Percentiles rank a stretch among this genome's conserved stretches.
Evolutionary conservation across 345 rosid genomes (phyloP).

Genomic region (Garcia nutans): DNA sequence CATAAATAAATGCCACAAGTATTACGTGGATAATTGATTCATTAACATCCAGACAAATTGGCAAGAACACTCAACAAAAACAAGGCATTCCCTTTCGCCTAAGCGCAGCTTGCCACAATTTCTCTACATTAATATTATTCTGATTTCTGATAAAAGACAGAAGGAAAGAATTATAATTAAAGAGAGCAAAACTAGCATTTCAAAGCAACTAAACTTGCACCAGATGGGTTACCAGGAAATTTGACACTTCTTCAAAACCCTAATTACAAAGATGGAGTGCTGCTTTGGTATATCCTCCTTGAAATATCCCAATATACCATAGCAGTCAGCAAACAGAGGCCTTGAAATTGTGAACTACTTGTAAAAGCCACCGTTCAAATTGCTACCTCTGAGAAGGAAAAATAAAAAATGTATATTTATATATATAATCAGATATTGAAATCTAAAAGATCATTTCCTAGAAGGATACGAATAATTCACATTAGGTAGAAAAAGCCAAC

Average conservation of each 20-base stretch:
- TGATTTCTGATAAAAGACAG: constrained; percentile 27
- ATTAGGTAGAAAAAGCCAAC: background rate
- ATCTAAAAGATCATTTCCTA: background rate
- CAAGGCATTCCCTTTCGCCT: constrained; percentile 27
- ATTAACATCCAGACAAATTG: constrained; percentile 10
- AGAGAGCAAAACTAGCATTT: constrained; percentile 36
- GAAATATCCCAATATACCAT: constrained; percentile 25
- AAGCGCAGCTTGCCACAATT: constrained; percentile 22
- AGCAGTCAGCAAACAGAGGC: constrained; percentile 24
- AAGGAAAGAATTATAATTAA: constrained; percentile 25
- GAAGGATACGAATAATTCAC: background rate
- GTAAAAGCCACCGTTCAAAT: background rate
- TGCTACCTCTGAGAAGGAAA: constrained; percentile 39
- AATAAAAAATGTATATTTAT: background rate
- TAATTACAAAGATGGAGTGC: constrained; percentile 25
- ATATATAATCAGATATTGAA: background rate
- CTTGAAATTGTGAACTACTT: constrained; percentile 9
- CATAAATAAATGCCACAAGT: background rate
- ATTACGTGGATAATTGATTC: constrained; percentile 7
- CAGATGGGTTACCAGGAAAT: constrained; percentile 23
- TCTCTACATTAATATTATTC: constrained; percentile 39
- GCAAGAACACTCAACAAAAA: constrained; percentile 9
- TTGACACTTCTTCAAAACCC: constrained; percentile 28
- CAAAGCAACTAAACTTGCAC: constrained; percentile 31
- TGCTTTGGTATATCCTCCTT: constrained; percentile 18